Evolutionary conservation across 2,329 filamentous ascomycete species (phyloP).

Genomic region (Exophiala calicioides): DNA sequence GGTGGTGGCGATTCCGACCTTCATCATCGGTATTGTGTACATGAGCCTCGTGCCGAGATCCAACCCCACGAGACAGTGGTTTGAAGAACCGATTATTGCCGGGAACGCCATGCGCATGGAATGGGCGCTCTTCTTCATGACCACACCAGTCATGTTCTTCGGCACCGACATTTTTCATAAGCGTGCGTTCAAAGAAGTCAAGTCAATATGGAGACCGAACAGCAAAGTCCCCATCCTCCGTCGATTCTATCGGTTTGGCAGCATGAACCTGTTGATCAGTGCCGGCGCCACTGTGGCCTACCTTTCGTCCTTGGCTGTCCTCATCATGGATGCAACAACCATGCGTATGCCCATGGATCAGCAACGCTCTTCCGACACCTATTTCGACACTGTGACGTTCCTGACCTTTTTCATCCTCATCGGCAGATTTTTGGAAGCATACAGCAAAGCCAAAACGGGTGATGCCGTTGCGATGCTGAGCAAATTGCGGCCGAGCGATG

Average conservation of each 20-base stretch:
- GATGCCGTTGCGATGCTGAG: constrained; percentile 80
- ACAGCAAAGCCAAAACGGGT: constrained; percentile 87
- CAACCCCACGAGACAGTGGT: constrained; percentile 60
- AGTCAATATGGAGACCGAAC: constrained; percentile 71
- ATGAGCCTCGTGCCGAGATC: constrained; percentile 74
- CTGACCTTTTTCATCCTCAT: constrained; percentile 82
- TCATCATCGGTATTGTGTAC: constrained; percentile 84
- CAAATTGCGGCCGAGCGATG: constrained; percentile 74
- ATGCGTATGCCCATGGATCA: constrained; percentile 13
- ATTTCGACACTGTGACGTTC: constrained; percentile 93
- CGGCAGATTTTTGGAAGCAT: constrained; percentile 66
- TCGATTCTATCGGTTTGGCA: constrained; percentile 88
- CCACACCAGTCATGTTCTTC: constrained; percentile 84
- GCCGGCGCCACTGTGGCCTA: constrained; percentile 87
- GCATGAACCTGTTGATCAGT: constrained; percentile 94
- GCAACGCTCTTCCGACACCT: constrained; percentile 44
- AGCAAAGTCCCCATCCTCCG: constrained; percentile 72
- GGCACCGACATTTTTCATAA: constrained; percentile 83
- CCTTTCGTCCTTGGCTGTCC: constrained; percentile 74
- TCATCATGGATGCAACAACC: constrained; percentile 62
- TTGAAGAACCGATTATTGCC: constrained; percentile 70
- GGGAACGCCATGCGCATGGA: constrained; percentile 73
- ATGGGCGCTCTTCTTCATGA: constrained; percentile 76
- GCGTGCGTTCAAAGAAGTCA: constrained; percentile 75
- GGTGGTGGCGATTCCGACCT: constrained; percentile 74